phyloP scores from a whole-genome alignment of 768 basidiomycete species.

The Termitomyces sp. region DNA sequence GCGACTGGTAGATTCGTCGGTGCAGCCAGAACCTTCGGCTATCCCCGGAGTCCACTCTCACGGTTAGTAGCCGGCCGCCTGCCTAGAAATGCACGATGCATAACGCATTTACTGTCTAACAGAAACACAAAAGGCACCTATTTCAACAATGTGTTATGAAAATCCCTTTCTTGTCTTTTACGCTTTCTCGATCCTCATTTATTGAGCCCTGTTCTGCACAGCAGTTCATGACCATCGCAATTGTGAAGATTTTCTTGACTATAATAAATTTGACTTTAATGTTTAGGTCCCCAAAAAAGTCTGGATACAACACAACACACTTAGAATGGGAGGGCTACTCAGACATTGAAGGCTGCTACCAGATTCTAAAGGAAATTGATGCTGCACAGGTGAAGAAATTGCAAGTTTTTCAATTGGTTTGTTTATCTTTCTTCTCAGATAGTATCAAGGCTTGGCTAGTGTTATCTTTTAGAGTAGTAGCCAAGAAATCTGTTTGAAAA shows the following conservation, averaged over 20 bases:
- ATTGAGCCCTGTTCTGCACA: constrained; percentile 30
- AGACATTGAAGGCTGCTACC: constrained; percentile 42
- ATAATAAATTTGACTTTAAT: constrained; percentile 9
- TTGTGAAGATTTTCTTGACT: too few relatives aligned
- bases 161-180: neutral
- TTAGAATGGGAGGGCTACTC: constrained; percentile 45
- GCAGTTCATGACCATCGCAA: neutral
- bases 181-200: neutral
- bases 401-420: neutral
- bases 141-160: constrained; percentile 9
- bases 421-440: constrained; percentile 26
- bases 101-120: too few relatives aligned
- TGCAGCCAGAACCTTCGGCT: constrained; percentile 22
- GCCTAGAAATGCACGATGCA: constrained; percentile 13
- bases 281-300: constrained; percentile 25
- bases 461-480: constrained; percentile 36
- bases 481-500: constrained; percentile 27
- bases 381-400: constrained; percentile 35
- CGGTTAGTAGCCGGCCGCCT: constrained; percentile 7
- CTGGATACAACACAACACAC: constrained; percentile 24
- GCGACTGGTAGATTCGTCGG: constrained; percentile 24
- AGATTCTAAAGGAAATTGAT: constrained; percentile 32
- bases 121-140: neutral
- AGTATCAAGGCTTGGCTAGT: constrained; percentile 28
- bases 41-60: constrained; percentile 23